These are phyloP conservation scores for Caryopteris hybrid DNA, from an alignment of 305 asterid species.

Conservation along the genomic window DNA sequence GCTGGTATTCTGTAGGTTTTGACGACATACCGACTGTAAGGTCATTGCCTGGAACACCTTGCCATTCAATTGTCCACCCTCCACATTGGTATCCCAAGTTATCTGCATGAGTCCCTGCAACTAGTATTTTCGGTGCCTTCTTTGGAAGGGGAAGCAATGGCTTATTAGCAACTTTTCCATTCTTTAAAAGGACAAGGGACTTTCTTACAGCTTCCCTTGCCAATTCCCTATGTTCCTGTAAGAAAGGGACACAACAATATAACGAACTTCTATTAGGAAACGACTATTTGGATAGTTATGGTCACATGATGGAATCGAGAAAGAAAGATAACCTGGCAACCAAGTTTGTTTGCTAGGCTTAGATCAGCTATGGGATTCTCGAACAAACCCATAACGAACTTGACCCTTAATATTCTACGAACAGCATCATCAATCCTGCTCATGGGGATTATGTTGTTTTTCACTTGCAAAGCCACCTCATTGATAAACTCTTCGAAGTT, in stretches of 20 bases:
- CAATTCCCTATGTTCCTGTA: conserved; percentile 63
- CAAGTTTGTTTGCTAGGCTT: conserved; percentile 43
- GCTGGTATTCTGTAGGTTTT: not conserved
- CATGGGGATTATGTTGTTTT: conserved; percentile 39
- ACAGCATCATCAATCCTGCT: conserved; percentile 60
- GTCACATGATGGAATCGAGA: not conserved
- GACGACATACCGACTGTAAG: conserved; percentile 44
- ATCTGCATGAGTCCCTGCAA: conserved; percentile 61
- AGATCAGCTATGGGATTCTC: conserved; percentile 58
- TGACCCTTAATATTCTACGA: conserved; percentile 44
- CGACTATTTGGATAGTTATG: not conserved
- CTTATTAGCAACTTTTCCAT: conserved; percentile 33
- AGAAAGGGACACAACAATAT: not conserved
- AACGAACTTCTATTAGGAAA: not conserved
- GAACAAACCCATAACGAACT: conserved; percentile 53
- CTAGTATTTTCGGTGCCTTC: conserved; percentile 52
- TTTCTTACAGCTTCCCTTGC: conserved; percentile 82
- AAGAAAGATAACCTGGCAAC: conserved; percentile 35
- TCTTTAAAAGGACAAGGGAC: conserved; percentile 67
- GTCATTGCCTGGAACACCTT: conserved; percentile 57
- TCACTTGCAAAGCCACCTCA: conserved; percentile 35
- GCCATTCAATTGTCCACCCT: conserved; percentile 79
- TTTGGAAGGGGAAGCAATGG: conserved; percentile 62
- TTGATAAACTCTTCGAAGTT: conserved; percentile 34
- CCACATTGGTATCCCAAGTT: conserved; percentile 74